These are phyloP conservation scores for Phytophthora palmivora DNA, from an alignment of 352 stramenopile species.

Conservation along the genomic window DNA sequence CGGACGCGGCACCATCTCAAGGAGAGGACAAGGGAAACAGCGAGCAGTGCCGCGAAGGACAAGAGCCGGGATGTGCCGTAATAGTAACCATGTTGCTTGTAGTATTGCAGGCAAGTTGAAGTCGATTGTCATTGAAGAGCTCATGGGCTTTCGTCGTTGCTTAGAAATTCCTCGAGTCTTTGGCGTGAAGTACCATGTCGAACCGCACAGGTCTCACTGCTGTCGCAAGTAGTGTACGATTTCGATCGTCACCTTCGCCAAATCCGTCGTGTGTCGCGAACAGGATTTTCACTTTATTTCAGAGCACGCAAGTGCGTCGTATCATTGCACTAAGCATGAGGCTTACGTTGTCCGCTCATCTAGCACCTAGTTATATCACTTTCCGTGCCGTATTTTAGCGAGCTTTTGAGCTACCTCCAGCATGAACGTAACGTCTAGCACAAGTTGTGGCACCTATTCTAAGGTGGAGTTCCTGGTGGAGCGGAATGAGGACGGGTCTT, in stretches of 20 bases:
- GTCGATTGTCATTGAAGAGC: background rate
- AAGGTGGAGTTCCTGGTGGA: background rate
- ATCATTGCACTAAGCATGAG: constrained; percentile 2
- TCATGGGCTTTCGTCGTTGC: too few relatives aligned
- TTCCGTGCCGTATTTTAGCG: background rate
- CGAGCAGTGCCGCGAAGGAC: constrained; percentile 1
- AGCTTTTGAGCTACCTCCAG: background rate
- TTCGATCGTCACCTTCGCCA: background rate
- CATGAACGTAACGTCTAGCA: constrained; percentile 1
- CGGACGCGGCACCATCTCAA: constrained; percentile 27
- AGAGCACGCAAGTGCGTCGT: constrained; percentile 15
- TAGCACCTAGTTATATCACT: background rate
- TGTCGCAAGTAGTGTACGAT: constrained; percentile 8
- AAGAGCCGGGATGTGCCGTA: constrained; percentile 7
- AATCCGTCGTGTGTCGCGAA: constrained; percentile 11
- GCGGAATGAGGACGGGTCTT: constrained; percentile 63
- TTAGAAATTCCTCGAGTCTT: background rate
- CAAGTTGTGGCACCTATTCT: constrained; percentile 13
- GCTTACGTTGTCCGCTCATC: background rate
- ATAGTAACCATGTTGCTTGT: background rate
- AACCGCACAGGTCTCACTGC: background rate
- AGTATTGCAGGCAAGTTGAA: background rate
- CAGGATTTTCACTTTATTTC: constrained; percentile 22
- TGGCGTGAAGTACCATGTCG: background rate
- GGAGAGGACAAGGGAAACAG: constrained; percentile 4